Conservation (phyloP, 805 yeast genomes). For the Schwanniomyces pseudopolymorphus region DNA sequence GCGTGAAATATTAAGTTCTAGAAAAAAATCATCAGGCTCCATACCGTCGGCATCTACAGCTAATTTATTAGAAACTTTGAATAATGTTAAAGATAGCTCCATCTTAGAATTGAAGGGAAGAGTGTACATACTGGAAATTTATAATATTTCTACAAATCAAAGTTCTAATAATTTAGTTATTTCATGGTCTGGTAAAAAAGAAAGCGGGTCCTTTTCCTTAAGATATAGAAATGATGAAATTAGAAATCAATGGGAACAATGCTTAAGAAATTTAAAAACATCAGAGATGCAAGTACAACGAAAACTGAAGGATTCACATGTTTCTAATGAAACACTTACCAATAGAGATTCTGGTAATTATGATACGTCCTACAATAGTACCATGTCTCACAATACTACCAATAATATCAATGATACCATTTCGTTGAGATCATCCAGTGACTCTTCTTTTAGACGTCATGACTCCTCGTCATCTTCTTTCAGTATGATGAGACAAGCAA, state of each 20-base stretch:
- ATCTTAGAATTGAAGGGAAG: slow-evolving; percentile 70
- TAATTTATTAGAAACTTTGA: slow-evolving; percentile 35
- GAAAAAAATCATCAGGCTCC: slow-evolving; percentile 49
- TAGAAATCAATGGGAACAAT: slow-evolving; percentile 76
- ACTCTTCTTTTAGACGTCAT: slow-evolving; percentile 34
- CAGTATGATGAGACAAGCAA: slow-evolving; percentile 41
- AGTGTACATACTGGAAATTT: slow-evolving; percentile 69
- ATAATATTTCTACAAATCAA: slow-evolving; percentile 36
- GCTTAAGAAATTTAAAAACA: slow-evolving; percentile 52
- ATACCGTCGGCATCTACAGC: slow-evolving; percentile 39
- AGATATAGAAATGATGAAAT: slow-evolving; percentile 82
- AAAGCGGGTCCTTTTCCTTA: slow-evolving; percentile 81
- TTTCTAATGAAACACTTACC: slow-evolving; percentile 17
- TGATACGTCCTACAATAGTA: slow-evolving; percentile 18
- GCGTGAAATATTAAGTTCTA: slow-evolving; percentile 41
- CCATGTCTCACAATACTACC: slow-evolving; percentile 5
- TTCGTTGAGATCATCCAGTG: slow-evolving; percentile 28
- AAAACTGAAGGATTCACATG: slow-evolving; percentile 35
- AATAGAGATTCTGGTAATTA: slow-evolving; percentile 20
- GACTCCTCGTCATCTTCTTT: slow-evolving; percentile 43
- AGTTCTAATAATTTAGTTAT: slow-evolving; percentile 60
- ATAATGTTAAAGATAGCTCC: slow-evolving; percentile 26
- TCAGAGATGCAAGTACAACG: slow-evolving; percentile 42
- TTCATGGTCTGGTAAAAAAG: slow-evolving; percentile 84
- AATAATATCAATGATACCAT: slow-evolving; percentile 7